phyloP scores from a whole-genome alignment of 169 alveolate species.

The Eimeria sp. region DNA sequence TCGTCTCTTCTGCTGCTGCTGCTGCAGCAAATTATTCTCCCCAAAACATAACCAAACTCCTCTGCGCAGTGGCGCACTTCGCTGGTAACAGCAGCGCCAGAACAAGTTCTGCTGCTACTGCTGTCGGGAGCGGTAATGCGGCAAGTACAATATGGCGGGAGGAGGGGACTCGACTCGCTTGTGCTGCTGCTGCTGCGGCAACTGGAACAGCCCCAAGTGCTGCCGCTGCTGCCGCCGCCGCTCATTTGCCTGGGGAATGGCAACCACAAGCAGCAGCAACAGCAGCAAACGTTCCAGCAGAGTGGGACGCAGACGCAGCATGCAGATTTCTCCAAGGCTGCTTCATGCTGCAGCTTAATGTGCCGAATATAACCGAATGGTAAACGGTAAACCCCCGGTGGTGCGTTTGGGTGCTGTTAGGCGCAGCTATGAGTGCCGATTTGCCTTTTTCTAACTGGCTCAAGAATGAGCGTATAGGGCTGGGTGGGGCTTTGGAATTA shows the following conservation, averaged over 20 bases:
- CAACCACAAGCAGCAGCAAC: conserved; percentile 3
- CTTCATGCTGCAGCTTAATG: conserved; percentile 59
- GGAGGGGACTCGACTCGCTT: conserved; percentile 1
- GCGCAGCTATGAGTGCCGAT: too few species aligned
- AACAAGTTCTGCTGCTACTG: background rate
- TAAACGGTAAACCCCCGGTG: background rate
- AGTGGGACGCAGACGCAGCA: conserved; percentile 15
- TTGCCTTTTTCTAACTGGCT: background rate
- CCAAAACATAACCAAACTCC: background rate
- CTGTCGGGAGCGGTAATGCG: background rate
- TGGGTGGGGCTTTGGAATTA: background rate
- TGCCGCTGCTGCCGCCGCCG: background rate
- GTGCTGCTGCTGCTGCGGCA: background rate
- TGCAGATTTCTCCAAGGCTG: conserved; percentile 33
- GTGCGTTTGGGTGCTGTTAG: too few species aligned
- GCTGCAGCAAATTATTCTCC: background rate
- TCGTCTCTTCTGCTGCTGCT: background rate
- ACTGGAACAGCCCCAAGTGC: background rate
- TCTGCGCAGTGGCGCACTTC: background rate
- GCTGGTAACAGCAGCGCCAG: background rate
- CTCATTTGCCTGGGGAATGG: background rate
- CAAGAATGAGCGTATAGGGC: too few species aligned
- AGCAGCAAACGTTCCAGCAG: background rate
- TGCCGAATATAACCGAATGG: conserved; percentile 49
- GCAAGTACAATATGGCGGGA: background rate